Evolutionary conservation across 768 basidiomycete species (phyloP).

Genomic region (Terana coerulea): DNA sequence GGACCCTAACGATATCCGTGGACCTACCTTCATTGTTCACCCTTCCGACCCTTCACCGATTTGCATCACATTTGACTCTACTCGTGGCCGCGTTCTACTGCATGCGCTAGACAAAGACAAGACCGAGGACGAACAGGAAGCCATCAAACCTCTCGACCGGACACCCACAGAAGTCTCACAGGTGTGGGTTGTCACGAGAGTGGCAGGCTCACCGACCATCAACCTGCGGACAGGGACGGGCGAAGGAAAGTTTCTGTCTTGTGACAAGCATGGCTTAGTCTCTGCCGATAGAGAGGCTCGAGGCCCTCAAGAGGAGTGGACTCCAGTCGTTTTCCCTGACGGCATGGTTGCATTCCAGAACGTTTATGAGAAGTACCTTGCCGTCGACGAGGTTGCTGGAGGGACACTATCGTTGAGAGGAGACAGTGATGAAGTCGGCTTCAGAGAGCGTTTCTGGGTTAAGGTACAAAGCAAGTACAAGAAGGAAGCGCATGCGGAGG

Average conservation of each 20-base stretch:
- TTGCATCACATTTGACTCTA: slow-evolving; percentile 74
- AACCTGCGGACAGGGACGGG: slow-evolving; percentile 86
- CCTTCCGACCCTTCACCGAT: slow-evolving; percentile 78
- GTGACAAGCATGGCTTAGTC: slow-evolving; percentile 82
- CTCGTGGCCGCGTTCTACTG: slow-evolving; percentile 68
- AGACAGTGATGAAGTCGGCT: slow-evolving; percentile 83
- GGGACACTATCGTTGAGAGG: slow-evolving; percentile 74
- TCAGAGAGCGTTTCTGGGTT: slow-evolving; percentile 82
- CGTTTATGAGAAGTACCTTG: slow-evolving; percentile 84
- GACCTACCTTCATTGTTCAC: slow-evolving; percentile 83
- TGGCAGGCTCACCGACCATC: slow-evolving; percentile 79
- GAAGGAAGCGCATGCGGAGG: slow-evolving; percentile 64
- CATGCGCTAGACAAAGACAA: slow-evolving; percentile 59
- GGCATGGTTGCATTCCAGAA: slow-evolving; percentile 89
- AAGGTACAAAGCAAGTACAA: slow-evolving; percentile 90
- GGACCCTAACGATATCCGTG: slow-evolving; percentile 68
- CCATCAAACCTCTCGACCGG: slow-evolving; percentile 52
- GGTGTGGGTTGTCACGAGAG: slow-evolving; percentile 87
- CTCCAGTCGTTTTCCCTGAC: slow-evolving; percentile 73
- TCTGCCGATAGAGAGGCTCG: slow-evolving; percentile 84
- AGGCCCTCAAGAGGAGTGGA: slow-evolving; percentile 94
- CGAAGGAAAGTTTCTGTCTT: slow-evolving; percentile 87
- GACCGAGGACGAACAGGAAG: slow-evolving; percentile 40
- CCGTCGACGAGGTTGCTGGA: slow-evolving; percentile 84
- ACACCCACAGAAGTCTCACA: slow-evolving; percentile 80